Base-by-base conservation (phyloP, 148 eudicot species). In the Rhododendron vialii region DNA sequence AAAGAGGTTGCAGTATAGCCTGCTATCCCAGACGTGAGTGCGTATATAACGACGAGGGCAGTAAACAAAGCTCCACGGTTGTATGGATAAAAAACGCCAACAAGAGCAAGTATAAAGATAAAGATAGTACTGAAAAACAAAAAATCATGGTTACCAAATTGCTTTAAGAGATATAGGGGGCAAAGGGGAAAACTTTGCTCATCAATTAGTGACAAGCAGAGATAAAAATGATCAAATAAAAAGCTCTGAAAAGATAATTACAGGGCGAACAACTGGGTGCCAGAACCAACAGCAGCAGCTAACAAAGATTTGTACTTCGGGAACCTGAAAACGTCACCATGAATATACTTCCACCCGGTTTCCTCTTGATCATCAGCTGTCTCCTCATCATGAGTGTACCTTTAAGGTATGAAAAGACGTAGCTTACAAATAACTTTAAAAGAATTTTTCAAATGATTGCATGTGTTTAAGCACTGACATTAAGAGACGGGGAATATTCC, bases 301-400 rank as follows among this genome's bases (percentile, higher is more conserved):
- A 94, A 90, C 76, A 94, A 36, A 5, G 97, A 93, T 87, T 94
- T 91, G 91, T 88, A 87, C 86, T 92, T 92, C 1, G 97, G 97
- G 78, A 88, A 94, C 91, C 97, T 91, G 88, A 94, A 94, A 53
- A 93, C 97, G 86, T 94, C 95, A 59, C 97, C 95, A 85, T 94
- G 97, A 43, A 94, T 93, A 82, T 93, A 94, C 84, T 93, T 94
- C 97, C 97, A 94, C 53, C 97, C 95, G 63, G 95, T 89, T 91
- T 94, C 97, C 90, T 93, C 95, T 90, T 94, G 97, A 81, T 94
- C 97, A 81, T 94, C 97, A 73, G 92, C 95, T 55, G 94, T 48
- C 90, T 93, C 95, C 88, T 94, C 95, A 75, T 93, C 97, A 85
- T 92, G 95, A 12, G 95, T 94, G 88, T 92, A 94, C 91, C 97